These are phyloP conservation scores for Boletus tomentosulus DNA, from an alignment of 768 basidiomycete species.

Conservation along the genomic window DNA sequence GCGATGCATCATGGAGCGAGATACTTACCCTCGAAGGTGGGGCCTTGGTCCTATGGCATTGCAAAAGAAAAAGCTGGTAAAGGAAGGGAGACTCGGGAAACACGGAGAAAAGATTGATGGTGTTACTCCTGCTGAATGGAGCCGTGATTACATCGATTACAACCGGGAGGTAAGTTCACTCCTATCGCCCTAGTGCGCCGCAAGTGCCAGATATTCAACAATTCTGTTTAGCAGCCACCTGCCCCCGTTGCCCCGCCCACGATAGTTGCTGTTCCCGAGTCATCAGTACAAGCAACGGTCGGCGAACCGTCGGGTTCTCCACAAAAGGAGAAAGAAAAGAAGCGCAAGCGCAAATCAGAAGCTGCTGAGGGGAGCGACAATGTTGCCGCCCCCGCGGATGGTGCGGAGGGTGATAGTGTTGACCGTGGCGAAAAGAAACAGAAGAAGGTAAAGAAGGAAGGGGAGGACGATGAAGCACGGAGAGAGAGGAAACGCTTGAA, in stretches of 20 bases:
- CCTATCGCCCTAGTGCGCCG: background rate
- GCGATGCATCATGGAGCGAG: constrained; percentile 98
- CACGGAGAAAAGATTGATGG: constrained; percentile 87
- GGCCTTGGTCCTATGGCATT: constrained; percentile 96
- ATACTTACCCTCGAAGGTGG: constrained; percentile 97
- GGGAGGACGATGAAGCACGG: constrained; percentile 54
- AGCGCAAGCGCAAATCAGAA: constrained; percentile 79
- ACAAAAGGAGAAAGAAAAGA: constrained; percentile 68
- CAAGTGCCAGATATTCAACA: constrained; percentile 5
- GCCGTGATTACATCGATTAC: constrained; percentile 91
- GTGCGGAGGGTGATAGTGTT: constrained; percentile 37
- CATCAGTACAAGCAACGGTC: constrained; percentile 28
- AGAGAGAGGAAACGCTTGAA: constrained; percentile 61
- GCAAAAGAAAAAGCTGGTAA: constrained; percentile 97
- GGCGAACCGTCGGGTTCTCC: constrained; percentile 31
- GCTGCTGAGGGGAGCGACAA: constrained; percentile 40
- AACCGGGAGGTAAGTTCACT: constrained; percentile 53
- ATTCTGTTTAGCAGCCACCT: constrained; percentile 37
- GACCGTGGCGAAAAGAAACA: constrained; percentile 55
- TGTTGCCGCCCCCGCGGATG: constrained; percentile 34
- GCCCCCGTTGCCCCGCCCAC: constrained; percentile 28
- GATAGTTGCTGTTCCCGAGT: constrained; percentile 19
- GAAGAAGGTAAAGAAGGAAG: constrained; percentile 44
- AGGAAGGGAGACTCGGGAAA: constrained; percentile 95
- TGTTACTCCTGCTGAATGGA: constrained; percentile 89